phyloP scores from a whole-genome alignment of 768 basidiomycete species.

The Suillus variegatus region DNA sequence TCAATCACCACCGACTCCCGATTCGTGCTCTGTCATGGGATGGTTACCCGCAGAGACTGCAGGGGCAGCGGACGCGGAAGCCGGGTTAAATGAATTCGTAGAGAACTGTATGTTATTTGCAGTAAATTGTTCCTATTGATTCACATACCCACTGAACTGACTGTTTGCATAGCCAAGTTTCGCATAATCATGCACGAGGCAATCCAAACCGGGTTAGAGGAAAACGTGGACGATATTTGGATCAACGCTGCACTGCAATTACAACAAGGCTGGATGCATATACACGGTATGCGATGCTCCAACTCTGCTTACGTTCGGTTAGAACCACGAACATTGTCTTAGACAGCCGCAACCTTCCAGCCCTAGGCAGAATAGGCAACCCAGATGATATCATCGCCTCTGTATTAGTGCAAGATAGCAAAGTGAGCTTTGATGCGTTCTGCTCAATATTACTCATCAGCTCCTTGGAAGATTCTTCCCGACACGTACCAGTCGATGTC shows the following conservation, averaged over 20 bases:
- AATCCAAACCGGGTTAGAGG: constrained; percentile 52
- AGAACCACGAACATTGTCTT: not conserved
- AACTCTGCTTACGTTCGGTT: not conserved
- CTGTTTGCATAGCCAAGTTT: constrained; percentile 45
- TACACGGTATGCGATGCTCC: constrained; percentile 48
- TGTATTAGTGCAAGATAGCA: constrained; percentile 69
- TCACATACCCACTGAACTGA: not conserved
- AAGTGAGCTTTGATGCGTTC: constrained; percentile 39
- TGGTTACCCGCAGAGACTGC: constrained; percentile 54
- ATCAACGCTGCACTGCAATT: constrained; percentile 63
- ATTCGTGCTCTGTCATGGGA: constrained; percentile 67
- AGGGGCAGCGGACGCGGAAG: constrained; percentile 37
- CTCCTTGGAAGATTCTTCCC: constrained; percentile 50
- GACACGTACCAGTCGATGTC: constrained; percentile 87
- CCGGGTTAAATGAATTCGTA: constrained; percentile 67
- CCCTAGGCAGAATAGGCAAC: constrained; percentile 74
- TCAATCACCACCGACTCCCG: too few species aligned
- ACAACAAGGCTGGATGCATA: constrained; percentile 85
- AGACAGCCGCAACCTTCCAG: constrained; percentile 78
- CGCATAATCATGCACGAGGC: constrained; percentile 59
- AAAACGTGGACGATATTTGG: constrained; percentile 67
- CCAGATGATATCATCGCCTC: constrained; percentile 83
- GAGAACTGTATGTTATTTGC: constrained; percentile 59
- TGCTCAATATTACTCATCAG: not conserved
- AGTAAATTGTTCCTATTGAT: too few species aligned